These are phyloP conservation scores for Ophiostoma pallidulum DNA, from an alignment of 2,329 filamentous ascomycete species.

Conservation along the genomic window DNA sequence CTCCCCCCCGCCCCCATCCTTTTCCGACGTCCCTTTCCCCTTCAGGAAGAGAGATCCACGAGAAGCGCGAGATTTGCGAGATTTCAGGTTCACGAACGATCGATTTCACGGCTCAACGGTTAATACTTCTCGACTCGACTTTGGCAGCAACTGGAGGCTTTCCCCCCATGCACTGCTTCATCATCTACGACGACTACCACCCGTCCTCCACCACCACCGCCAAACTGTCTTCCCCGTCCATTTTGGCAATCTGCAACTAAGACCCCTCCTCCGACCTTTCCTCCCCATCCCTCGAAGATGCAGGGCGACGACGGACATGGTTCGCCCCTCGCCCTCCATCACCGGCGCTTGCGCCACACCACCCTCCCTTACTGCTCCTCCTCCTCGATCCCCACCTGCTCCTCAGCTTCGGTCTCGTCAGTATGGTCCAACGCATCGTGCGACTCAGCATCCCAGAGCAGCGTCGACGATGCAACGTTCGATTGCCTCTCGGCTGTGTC, in stretches of 20 bases:
- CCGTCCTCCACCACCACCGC: background rate
- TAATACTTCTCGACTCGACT: conserved; percentile 14
- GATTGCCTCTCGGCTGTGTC: conserved; percentile 17
- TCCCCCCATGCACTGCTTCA: conserved; percentile 12
- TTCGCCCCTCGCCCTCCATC: conserved; percentile 38
- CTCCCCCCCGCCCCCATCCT: conserved; percentile 2
- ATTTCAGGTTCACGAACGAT: conserved; percentile 16
- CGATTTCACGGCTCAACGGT: conserved; percentile 16
- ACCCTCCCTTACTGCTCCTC: conserved; percentile 50
- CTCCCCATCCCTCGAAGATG: conserved; percentile 41
- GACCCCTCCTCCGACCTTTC: conserved; percentile 6
- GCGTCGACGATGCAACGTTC: conserved; percentile 10
- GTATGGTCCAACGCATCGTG: conserved; percentile 60
- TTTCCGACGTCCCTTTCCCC: conserved; percentile 7
- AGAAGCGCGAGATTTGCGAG: conserved; percentile 16
- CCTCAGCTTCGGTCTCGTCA: conserved; percentile 67
- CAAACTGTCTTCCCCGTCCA: too few relatives aligned
- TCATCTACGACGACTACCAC: conserved; percentile 11
- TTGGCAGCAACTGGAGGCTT: conserved; percentile 19
- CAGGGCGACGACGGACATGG: conserved; percentile 42
- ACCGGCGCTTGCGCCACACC: conserved; percentile 32
- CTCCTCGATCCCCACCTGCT: conserved; percentile 58
- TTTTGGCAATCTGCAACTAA: too few relatives aligned
- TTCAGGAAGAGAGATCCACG: conserved; percentile 15
- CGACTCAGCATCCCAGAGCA: conserved; percentile 10